Evolutionary conservation across 306 rosid genomes (phyloP).

Genomic region (Bauhinia variegata): DNA sequence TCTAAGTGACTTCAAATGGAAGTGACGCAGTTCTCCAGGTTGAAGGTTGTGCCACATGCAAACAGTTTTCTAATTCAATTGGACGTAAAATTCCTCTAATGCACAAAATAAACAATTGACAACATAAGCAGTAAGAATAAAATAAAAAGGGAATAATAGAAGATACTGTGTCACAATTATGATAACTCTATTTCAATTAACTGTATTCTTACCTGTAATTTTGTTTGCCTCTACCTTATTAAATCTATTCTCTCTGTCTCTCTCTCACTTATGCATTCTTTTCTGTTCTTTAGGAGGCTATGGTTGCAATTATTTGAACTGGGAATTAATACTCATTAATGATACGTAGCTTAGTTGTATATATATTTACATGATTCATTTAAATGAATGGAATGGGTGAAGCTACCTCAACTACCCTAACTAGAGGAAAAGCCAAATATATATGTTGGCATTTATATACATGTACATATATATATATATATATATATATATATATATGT

Average conservation of each 20-base stretch:
- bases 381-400: conserved; percentile 36
- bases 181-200: conserved; percentile 9
- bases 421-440: no score
- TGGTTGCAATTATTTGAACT: conserved; percentile 26
- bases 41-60: no score
- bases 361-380: background rate
- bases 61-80: no score
- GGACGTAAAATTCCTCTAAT: background rate
- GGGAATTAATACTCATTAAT: conserved; percentile 3
- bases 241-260: background rate
- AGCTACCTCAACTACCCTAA: conserved; percentile 21
- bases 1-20: no score
- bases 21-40: no score
- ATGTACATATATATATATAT: no score
- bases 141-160: background rate
- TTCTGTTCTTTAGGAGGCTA: background rate
- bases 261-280: background rate
- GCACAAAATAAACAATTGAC: background rate
- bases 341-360: conserved; percentile 36
- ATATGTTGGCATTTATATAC: no score
- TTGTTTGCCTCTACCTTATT: conserved; percentile 20
- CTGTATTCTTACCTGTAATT: background rate
- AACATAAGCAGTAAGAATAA: background rate
- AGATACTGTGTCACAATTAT: background rate
- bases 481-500: no score